Conservation (phyloP, 2,329 filamentous ascomycete genomes). For the Cladosporium sp. region DNA sequence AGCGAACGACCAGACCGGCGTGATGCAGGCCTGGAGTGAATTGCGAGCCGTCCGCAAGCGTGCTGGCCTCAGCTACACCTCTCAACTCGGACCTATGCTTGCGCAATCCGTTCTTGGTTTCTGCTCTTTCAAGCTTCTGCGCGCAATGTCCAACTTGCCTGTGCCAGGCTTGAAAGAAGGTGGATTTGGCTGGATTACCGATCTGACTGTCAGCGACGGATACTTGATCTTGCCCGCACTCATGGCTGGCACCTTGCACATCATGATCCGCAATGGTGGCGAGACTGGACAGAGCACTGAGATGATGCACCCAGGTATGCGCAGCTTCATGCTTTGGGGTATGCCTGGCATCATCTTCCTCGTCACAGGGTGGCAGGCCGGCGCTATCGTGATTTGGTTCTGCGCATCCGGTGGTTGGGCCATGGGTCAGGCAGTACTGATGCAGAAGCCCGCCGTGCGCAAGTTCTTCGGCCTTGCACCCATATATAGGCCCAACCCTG, state of each 20-base stretch:
- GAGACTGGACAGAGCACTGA: constrained; percentile 39
- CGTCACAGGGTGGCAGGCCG: constrained; percentile 54
- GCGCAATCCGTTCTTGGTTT: constrained; percentile 67
- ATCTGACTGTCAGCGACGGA: constrained; percentile 74
- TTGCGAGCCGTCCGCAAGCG: constrained; percentile 49
- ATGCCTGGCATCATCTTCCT: constrained; percentile 52
- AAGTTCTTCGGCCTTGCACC: constrained; percentile 36
- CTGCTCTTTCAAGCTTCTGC: constrained; percentile 74
- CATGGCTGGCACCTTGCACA: constrained; percentile 31
- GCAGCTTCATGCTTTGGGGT: constrained; percentile 41
- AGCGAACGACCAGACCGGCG: constrained; percentile 44
- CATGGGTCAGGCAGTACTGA: constrained; percentile 34
- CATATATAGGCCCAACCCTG: constrained; percentile 22
- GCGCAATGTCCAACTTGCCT: constrained; percentile 70
- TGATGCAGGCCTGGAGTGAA: constrained; percentile 46
- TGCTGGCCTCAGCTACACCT: constrained; percentile 52
- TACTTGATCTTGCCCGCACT: constrained; percentile 65
- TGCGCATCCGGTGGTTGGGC: constrained; percentile 40
- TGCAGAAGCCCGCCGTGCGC: constrained; percentile 36
- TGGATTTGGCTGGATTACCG: constrained; percentile 71
- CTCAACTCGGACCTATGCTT: constrained; percentile 53
- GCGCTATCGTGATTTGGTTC: constrained; percentile 62
- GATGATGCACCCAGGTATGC: constrained; percentile 28
- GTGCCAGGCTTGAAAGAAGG: constrained; percentile 73
- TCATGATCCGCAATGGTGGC: constrained; percentile 41